A percentile compares a stretch with the other conserved stretches of the same genome.
Conservation (phyloP, 306 rosid species). For the Betula pendula region DNA sequence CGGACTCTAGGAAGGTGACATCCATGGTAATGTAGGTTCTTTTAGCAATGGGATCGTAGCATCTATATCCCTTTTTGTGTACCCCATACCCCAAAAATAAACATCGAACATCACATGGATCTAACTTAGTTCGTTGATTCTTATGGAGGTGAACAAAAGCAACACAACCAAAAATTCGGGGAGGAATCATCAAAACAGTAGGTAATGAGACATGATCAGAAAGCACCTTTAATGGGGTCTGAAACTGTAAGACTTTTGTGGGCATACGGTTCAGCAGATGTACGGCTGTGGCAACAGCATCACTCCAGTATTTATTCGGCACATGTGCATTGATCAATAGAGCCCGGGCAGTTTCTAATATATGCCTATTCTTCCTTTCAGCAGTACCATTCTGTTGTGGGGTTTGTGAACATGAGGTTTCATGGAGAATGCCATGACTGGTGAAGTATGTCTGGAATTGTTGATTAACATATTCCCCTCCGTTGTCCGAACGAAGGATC, state of each 20-base stretch:
- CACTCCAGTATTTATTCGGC: not conserved
- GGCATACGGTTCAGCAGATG: not conserved
- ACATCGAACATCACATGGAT: no score
- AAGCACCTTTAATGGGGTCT: not conserved
- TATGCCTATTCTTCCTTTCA: slow-evolving; percentile 8
- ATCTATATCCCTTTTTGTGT: no score
- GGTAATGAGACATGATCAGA: not conserved
- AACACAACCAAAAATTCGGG: no score
- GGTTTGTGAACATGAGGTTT: slow-evolving; percentile 22
- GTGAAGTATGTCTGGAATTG: not conserved
- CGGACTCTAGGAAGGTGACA: no score
- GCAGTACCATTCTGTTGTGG: slow-evolving; percentile 19
- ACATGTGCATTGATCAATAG: slow-evolving; percentile 1
- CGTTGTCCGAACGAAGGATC: slow-evolving; percentile 18
- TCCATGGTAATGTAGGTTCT: no score
- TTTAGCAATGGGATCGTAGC: no score
- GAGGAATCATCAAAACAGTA: no score
- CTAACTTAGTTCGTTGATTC: no score
- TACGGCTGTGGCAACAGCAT: not conserved
- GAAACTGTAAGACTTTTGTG: not conserved
- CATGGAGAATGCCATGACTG: slow-evolving; percentile 12
- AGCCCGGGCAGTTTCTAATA: slow-evolving; percentile 7
- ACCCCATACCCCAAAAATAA: no score
- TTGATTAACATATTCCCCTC: slow-evolving; percentile 18
- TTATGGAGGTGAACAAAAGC: no score